A percentile compares a stretch with the other conserved stretches of the same genome.
phyloP scores from a whole-genome alignment of 2,329 filamentous ascomycete species.

The Cercospora beticola region DNA sequence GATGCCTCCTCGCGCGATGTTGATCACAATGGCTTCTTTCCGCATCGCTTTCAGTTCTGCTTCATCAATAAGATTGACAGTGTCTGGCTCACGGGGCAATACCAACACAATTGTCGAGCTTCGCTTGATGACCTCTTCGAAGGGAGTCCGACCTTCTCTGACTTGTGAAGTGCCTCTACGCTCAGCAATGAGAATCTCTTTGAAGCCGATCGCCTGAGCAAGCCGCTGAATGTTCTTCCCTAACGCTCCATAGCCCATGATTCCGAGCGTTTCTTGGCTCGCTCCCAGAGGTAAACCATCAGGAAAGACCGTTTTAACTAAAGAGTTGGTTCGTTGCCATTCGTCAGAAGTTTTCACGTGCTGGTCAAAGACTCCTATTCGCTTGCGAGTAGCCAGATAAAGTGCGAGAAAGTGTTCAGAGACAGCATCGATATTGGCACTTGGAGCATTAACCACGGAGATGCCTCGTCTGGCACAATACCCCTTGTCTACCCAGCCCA shows the following conservation, averaged over 20 bases:
- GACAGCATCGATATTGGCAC: conserved; percentile 26
- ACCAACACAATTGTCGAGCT: conserved; percentile 21
- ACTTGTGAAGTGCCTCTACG: conserved; percentile 14
- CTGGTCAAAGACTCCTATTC: conserved; percentile 20
- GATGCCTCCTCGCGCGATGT: conserved; percentile 25
- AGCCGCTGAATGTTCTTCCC: conserved; percentile 23
- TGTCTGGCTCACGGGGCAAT: conserved; percentile 22
- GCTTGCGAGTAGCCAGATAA: conserved; percentile 24
- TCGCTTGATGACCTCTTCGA: conserved; percentile 20
- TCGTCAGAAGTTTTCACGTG: conserved; percentile 24
- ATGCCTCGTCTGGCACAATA: conserved; percentile 24
- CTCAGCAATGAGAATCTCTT: conserved; percentile 23
- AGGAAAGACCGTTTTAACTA: conserved; percentile 25
- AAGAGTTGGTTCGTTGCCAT: conserved; percentile 21
- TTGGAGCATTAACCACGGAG: conserved; percentile 22
- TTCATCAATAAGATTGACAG: conserved; percentile 24
- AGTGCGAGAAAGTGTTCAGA: conserved; percentile 25
- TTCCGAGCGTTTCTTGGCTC: conserved; percentile 25
- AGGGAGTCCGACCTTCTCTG: conserved; percentile 16
- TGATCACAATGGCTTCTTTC: conserved; percentile 24
- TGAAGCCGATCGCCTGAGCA: conserved; percentile 20
- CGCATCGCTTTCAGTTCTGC: conserved; percentile 21
- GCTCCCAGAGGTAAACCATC: conserved; percentile 21
- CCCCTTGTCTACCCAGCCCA: conserved; percentile 28
- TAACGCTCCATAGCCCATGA: conserved; percentile 25